phyloP scores from a whole-genome alignment of 148 eudicot species.

The Gaultheria prostrata region DNA sequence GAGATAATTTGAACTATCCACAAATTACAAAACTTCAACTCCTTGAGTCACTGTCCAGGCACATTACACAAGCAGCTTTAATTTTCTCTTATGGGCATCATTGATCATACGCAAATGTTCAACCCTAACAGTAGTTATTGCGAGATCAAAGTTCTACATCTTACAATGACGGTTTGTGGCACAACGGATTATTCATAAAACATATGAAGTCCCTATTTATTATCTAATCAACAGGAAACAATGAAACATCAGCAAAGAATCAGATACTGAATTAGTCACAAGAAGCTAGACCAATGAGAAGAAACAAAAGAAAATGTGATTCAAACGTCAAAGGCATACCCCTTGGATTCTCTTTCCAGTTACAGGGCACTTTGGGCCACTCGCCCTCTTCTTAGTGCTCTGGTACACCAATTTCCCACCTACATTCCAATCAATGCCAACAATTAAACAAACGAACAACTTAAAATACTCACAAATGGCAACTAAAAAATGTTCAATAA shows the following conservation, averaged over 20 bases:
- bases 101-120: not conserved
- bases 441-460: not conserved
- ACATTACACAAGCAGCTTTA: not conserved
- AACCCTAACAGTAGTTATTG: not conserved
- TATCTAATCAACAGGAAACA: not conserved
- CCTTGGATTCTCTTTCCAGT: conserved; percentile 88
- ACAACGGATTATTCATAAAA: not conserved
- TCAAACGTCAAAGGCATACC: conserved; percentile 33
- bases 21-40: not conserved
- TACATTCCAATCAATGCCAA: conserved; percentile 14
- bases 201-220: not conserved
- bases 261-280: not conserved
- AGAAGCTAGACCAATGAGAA: not conserved
- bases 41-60: not conserved
- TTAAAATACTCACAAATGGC: not conserved
- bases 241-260: not conserved
- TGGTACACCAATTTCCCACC: conserved; percentile 68
- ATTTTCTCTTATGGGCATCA: not conserved
- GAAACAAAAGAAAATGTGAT: too few species aligned
- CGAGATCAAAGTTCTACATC: not conserved
- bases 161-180: too few species aligned
- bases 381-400: conserved; percentile 70
- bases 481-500: not conserved
- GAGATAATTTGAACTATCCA: not conserved
- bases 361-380: conserved; percentile 72